Conservation (phyloP, 2,329 filamentous ascomycete species). For the Cephalotrichum gorgonifer region DNA sequence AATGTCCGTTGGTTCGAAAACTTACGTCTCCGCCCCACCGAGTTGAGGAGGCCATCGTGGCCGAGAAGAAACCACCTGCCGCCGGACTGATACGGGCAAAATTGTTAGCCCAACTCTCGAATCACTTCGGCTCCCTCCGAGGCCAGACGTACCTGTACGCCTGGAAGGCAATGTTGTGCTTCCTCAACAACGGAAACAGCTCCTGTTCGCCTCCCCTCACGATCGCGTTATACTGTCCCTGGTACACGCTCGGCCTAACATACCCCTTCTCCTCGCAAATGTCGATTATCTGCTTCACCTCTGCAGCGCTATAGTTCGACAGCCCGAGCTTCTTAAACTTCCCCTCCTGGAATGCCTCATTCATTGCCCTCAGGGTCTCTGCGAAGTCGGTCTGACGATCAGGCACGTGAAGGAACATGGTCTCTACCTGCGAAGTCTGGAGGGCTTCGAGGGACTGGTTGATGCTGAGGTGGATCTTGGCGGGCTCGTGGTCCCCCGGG, state of each 20-base stretch:
- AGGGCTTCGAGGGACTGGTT: slow-evolving; percentile 20
- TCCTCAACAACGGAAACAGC: slow-evolving; percentile 29
- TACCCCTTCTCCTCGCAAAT: slow-evolving; percentile 30
- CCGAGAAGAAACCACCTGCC: background rate
- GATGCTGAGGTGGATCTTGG: slow-evolving; percentile 17
- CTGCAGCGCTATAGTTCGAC: slow-evolving; percentile 31
- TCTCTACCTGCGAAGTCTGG: slow-evolving; percentile 15
- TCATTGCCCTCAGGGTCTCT: slow-evolving; percentile 28
- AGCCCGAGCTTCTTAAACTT: slow-evolving; percentile 35
- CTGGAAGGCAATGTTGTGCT: slow-evolving; percentile 30
- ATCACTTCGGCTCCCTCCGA: background rate
- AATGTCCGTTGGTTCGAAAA: background rate
- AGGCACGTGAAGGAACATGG: slow-evolving; percentile 32
- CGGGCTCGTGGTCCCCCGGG: slow-evolving; percentile 17
- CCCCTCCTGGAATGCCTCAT: slow-evolving; percentile 26
- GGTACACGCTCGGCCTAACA: slow-evolving; percentile 32
- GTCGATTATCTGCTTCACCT: slow-evolving; percentile 30
- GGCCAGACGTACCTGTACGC: slow-evolving; percentile 21
- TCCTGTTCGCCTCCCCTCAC: slow-evolving; percentile 27
- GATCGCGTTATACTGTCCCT: slow-evolving; percentile 37
- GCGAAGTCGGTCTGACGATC: slow-evolving; percentile 30
- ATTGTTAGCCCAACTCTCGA: background rate
- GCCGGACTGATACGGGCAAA: background rate
- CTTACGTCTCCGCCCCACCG: background rate
- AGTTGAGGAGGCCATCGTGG: background rate